Evolutionary conservation across 2,329 filamentous ascomycete species (phyloP), one percentile per base, ranked within the genome.

Genomic region (Sclerotinia minor): DNA sequence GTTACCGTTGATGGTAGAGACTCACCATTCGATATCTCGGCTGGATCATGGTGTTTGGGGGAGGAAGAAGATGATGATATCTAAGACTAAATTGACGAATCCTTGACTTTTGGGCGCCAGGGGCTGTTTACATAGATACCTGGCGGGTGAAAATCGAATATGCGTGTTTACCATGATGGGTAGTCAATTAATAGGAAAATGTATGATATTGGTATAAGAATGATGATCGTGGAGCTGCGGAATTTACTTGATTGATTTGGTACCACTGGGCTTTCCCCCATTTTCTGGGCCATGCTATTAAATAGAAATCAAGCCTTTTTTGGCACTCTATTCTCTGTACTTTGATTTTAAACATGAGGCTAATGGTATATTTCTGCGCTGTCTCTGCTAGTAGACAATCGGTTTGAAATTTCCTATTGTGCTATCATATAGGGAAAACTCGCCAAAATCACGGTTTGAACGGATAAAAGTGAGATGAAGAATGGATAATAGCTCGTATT

Each of bases 61-160:
- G 44, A 32, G 2, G 44, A 49, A 2, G 44, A 49, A 13, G 13
- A 19, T 2, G 44, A 35, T 6, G 26, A 17, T 0, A 54, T 41
- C 38, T 41, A 17, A 5, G 13, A 41, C 38, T 15, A 41, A 17
- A 41, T 41, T 17, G 38, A 41, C 38, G 5, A 41, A 41, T 41
- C 3, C 38, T 41, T 21, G 26, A 32, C 1, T 11, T 53, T 19
- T 21, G 15, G 19, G 6, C 0, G 4, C 0, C 0, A 6, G 26
- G 9, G 21, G 0, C 13, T 1, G 26, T 13, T 11, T 21, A 4
- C 17, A 53, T 15, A 3, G 19, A 29, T 19, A 9, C 0, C 17
- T 19, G 50, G 7, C 49, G 24, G 24, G 5, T 5, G 11, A 1
- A 8, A 9, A 8, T 7, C n/a, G 45, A 38, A 7, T 47, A 47